Conservation (phyloP, 2,329 filamentous ascomycete genomes). For the Periconia sp. region DNA sequence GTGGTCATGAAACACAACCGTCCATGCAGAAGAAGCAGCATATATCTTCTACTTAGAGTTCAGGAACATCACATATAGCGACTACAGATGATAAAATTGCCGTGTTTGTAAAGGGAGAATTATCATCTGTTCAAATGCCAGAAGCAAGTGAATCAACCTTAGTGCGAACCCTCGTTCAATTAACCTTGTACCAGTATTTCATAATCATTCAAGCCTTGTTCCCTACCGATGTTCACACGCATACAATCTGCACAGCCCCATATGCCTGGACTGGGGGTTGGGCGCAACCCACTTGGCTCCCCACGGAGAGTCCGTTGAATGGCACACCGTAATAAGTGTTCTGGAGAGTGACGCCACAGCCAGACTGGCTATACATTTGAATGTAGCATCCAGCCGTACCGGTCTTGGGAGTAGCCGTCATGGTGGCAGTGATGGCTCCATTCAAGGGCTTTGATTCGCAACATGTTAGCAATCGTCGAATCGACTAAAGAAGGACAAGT, state of each 20-base stretch:
- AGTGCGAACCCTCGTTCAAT: no score
- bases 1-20: no score
- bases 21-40: no score
- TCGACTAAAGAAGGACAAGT: background rate
- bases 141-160: no score
- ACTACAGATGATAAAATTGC: no score
- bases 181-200: no score
- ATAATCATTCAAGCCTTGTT: no score
- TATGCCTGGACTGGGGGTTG: background rate
- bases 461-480: no score
- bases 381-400: conserved; percentile 4
- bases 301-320: conserved; percentile 1
- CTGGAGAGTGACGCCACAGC: conserved; percentile 3
- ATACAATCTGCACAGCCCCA: background rate
- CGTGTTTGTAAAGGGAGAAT: no score
- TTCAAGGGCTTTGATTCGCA: background rate
- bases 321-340: conserved; percentile 7
- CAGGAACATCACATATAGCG: no score
- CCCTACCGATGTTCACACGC: background rate
- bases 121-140: no score
- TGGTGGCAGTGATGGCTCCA: background rate
- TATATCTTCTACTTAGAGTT: no score
- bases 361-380: conserved; percentile 1
- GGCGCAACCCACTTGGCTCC: conserved; percentile 2
- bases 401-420: conserved; percentile 2